Evolutionary conservation across 768 basidiomycete species (phyloP), one percentile per base, ranked within the genome.

Genomic region (Kwoniella heveanensis): DNA sequence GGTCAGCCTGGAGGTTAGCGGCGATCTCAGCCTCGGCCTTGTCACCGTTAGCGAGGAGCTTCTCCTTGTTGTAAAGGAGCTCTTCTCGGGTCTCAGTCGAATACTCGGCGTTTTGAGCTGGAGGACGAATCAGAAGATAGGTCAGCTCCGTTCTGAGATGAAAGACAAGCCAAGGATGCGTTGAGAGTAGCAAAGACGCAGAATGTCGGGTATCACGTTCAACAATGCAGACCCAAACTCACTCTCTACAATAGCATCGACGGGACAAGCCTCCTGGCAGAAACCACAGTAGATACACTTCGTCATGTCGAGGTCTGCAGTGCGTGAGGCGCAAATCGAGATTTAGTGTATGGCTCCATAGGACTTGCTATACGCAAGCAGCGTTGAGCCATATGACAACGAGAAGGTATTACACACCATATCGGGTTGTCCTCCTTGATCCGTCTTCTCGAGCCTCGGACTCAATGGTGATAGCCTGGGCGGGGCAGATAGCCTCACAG

Each of bases 281-380:
- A 97, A 98, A 57, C 96, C 96, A 81, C 96, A 99, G 84, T 99
- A 99, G 76, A 99, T 99, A 82, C 96, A 98, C 85, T 84, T 98
- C 64, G 96, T 99, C 96, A 99, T 99, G 80, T 99, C 96, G 74
- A 98, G 93, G 82, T 98, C 92, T 94, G 27, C 17, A 24, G 4
- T 30, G 2, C 12, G 10, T 7, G n/a, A 29, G 29, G 21, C 26
- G 39, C 17, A 44, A 44, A 3, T 3, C 3, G 39, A 44, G 15
- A 44, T 44, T 48, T 32, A 6, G 32, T 7, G 17, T 48, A n/a
- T n/a, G 5, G n/a, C 6, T 25, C 24, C 47, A 5, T 19, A 25
- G 19, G 47, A 48, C 19, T 19, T 19, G 47, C 47, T n/a, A 19
- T 25, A 48, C 17, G 24, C 17, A n/a, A n/a, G n/a, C n/a, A n/a